phyloP scores from a whole-genome alignment of 495 filamentous ascomycete species.

The Aspergillus biplanus region DNA sequence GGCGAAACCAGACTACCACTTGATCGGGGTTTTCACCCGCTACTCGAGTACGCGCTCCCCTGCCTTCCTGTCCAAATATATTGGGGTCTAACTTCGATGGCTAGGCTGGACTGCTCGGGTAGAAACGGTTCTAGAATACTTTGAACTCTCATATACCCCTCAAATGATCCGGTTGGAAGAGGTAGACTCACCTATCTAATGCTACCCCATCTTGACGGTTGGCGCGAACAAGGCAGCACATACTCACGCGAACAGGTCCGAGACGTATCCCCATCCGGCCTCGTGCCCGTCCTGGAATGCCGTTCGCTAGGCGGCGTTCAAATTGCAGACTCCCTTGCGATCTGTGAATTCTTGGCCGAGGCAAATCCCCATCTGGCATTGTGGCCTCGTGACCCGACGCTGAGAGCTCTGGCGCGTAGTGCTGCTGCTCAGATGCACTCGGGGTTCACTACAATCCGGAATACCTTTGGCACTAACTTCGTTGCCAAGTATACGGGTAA shows the following conservation, averaged over 20 bases:
- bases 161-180: constrained; percentile 30
- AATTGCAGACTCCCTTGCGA: constrained; percentile 57
- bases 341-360: constrained; percentile 58
- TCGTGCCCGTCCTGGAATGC: constrained; percentile 39
- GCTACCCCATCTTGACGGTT: not conserved
- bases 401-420: constrained; percentile 54
- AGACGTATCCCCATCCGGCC: constrained; percentile 32
- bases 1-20: constrained; percentile 29
- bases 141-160: constrained; percentile 35
- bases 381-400: constrained; percentile 47
- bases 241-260: constrained; percentile 22
- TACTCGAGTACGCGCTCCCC: constrained; percentile 35
- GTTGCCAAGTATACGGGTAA: constrained; percentile 40
- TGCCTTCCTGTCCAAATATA: not conserved
- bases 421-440: constrained; percentile 61
- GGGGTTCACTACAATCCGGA: constrained; percentile 49
- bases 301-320: constrained; percentile 30
- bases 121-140: constrained; percentile 42
- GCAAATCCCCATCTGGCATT: constrained; percentile 42
- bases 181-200: constrained; percentile 16
- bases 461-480: constrained; percentile 50
- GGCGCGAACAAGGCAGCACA: not conserved
- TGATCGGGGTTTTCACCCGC: constrained; percentile 38
- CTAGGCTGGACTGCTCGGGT: constrained; percentile 43
- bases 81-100: not conserved